Evolutionary conservation across 768 basidiomycete genomes (phyloP).

Genomic region (Fomitopsis pulvina): DNA sequence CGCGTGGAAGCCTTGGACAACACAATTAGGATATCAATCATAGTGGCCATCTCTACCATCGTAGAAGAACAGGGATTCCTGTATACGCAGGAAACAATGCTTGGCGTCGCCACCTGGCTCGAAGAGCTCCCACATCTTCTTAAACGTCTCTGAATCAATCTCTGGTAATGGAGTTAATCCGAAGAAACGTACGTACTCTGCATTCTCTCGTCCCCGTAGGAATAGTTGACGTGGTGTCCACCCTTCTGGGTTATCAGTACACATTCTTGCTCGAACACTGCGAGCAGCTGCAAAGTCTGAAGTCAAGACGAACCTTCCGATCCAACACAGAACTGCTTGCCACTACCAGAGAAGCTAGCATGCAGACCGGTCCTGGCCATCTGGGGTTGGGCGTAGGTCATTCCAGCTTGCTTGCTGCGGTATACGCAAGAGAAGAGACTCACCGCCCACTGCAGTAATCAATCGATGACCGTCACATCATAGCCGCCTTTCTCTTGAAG

Average conservation of each 20-base stretch:
- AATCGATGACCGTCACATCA: slow-evolving; percentile 59
- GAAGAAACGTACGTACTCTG: slow-evolving; percentile 35
- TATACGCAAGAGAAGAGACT: slow-evolving; percentile 15
- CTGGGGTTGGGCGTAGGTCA: no score
- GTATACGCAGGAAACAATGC: slow-evolving; percentile 56
- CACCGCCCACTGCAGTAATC: slow-evolving; percentile 84
- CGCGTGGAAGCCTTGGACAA: no score
- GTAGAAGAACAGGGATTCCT: slow-evolving; percentile 54
- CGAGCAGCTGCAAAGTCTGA: no score
- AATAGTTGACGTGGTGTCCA: slow-evolving; percentile 68
- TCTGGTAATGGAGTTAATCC: slow-evolving; percentile 30
- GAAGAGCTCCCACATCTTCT: slow-evolving; percentile 70
- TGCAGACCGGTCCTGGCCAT: no score
- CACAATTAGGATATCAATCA: slow-evolving; percentile 28
- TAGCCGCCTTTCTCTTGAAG: slow-evolving; percentile 58
- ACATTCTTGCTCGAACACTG: no score
- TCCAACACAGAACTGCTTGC: background rate
- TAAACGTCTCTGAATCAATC: slow-evolving; percentile 68
- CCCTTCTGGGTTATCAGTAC: no score
- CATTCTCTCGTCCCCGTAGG: slow-evolving; percentile 42
- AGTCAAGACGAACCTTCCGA: no score
- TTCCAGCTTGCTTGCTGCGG: background rate
- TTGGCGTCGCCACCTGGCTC: slow-evolving; percentile 48
- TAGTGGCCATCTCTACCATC: slow-evolving; percentile 30
- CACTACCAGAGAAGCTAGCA: background rate